Evolutionary conservation across 129 eudicot species (phyloP).

Genomic region (Arctium lappa): DNA sequence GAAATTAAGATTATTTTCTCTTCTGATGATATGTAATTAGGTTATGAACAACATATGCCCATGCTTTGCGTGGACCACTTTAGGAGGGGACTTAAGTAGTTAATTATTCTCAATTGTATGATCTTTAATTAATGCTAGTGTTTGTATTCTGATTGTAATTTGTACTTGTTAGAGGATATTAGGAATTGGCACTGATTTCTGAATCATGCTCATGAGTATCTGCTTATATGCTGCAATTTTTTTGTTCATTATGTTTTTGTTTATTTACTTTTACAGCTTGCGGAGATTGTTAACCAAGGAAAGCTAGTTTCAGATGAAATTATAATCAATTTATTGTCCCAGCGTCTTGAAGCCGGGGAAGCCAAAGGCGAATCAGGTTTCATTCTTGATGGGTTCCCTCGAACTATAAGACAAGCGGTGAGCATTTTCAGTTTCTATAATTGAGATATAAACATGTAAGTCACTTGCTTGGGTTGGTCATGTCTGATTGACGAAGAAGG

Average conservation of each 20-base stretch:
- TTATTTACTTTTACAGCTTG: conserved; percentile 49
- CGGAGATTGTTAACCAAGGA: conserved; percentile 84
- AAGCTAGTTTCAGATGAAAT: conserved; percentile 81
- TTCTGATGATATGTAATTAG: background rate
- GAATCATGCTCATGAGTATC: background rate
- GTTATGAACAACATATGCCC: background rate
- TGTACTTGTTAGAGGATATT: background rate
- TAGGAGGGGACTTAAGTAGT: background rate
- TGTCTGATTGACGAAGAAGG: background rate
- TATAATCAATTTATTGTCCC: conserved; percentile 60
- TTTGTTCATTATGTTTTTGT: background rate
- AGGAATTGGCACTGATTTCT: background rate
- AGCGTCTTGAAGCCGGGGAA: conserved; percentile 69
- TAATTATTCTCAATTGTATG: background rate
- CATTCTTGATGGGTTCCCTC: conserved; percentile 95
- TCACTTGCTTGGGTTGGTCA: background rate
- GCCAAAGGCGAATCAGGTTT: conserved; percentile 82
- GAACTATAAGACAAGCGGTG: conserved; percentile 89
- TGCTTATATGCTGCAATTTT: background rate
- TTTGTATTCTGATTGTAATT: background rate
- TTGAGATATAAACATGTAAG: background rate
- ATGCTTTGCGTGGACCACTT: background rate
- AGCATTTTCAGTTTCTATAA: conserved; percentile 16
- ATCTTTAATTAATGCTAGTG: background rate
- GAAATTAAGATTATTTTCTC: background rate